phyloP scores from a whole-genome alignment of 2,329 filamentous ascomycete species.

The Fusarium nodosum region DNA sequence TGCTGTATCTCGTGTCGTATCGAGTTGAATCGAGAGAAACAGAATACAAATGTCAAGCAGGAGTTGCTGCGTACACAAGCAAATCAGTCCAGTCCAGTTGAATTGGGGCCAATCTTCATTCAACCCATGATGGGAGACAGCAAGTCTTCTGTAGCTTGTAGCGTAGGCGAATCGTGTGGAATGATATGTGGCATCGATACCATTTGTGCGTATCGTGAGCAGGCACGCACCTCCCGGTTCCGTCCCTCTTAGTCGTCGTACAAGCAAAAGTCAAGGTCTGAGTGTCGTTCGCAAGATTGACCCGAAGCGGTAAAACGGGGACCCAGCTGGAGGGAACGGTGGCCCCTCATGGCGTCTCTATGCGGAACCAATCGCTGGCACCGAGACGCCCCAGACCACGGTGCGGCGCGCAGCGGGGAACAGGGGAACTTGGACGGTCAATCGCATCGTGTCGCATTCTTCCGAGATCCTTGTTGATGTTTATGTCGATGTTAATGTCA shows the following conservation, averaged over 20 bases:
- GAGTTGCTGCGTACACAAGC: conserved; percentile 9
- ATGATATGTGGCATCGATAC: conserved; percentile 20
- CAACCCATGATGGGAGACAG: conserved; percentile 7
- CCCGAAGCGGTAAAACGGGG: conserved; percentile 50
- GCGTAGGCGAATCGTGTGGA: conserved; percentile 1
- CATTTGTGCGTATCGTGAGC: conserved; percentile 18
- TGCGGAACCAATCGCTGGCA: conserved; percentile 45
- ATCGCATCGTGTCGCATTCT: conserved; percentile 39
- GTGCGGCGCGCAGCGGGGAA: conserved; percentile 34
- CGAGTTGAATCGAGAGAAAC: conserved; percentile 10
- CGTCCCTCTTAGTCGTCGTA: conserved; percentile 3
- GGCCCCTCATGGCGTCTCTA: conserved; percentile 41
- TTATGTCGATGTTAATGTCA: neutral
- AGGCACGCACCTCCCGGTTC: conserved; percentile 20
- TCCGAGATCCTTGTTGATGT: conserved; percentile 28
- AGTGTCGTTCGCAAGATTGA: conserved; percentile 52
- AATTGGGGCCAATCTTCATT: neutral
- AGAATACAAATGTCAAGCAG: neutral
- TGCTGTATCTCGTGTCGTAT: conserved; percentile 15
- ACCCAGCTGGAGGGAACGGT: conserved; percentile 40
- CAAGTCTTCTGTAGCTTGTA: neutral
- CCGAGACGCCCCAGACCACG: conserved; percentile 27
- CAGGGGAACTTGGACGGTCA: conserved; percentile 19
- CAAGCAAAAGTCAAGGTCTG: conserved; percentile 21
- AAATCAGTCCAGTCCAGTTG: conserved; percentile 4